Evolutionary conservation across 2,329 filamentous ascomycete species (phyloP).

Genomic region (Scortechinia acanthostroma): DNA sequence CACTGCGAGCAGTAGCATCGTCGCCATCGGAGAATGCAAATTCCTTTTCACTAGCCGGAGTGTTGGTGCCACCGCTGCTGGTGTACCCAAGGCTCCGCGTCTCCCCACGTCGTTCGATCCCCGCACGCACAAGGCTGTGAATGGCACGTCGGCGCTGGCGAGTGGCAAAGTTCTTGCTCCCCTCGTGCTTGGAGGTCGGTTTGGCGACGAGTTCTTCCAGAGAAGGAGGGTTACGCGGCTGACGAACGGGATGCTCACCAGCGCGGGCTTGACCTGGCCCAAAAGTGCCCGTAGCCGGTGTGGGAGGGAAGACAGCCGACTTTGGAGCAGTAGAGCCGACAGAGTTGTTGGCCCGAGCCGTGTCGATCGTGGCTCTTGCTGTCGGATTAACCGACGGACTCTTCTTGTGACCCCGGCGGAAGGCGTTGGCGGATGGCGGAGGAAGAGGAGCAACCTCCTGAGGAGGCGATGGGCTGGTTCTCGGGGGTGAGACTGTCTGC

Average conservation of each 20-base stretch:
- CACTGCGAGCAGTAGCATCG: background rate
- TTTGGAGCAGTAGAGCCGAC: constrained; percentile 52
- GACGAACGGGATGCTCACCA: constrained; percentile 87
- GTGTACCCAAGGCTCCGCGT: background rate
- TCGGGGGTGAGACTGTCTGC: constrained; percentile 63
- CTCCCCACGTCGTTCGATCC: constrained; percentile 67
- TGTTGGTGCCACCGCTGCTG: background rate
- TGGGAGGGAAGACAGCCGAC: constrained; percentile 72
- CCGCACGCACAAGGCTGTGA: constrained; percentile 83
- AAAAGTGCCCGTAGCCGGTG: constrained; percentile 77
- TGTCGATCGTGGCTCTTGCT: constrained; percentile 18
- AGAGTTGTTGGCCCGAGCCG: constrained; percentile 47
- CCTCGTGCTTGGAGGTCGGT: constrained; percentile 87
- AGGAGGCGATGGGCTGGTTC: constrained; percentile 62
- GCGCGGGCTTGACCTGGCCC: constrained; percentile 87
- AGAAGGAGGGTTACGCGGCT: constrained; percentile 84
- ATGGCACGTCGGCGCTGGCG: constrained; percentile 88
- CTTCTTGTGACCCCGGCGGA: constrained; percentile 92
- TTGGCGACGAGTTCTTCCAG: constrained; percentile 85
- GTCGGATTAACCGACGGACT: constrained; percentile 60
- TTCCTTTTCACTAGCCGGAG: background rate
- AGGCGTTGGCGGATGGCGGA: constrained; percentile 81
- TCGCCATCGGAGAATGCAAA: background rate
- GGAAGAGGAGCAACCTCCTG: constrained; percentile 66
- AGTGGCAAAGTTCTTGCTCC: constrained; percentile 93